Evolutionary conservation across 495 filamentous ascomycete species (phyloP).

Genomic region (Chlorociboria aeruginascens): DNA sequence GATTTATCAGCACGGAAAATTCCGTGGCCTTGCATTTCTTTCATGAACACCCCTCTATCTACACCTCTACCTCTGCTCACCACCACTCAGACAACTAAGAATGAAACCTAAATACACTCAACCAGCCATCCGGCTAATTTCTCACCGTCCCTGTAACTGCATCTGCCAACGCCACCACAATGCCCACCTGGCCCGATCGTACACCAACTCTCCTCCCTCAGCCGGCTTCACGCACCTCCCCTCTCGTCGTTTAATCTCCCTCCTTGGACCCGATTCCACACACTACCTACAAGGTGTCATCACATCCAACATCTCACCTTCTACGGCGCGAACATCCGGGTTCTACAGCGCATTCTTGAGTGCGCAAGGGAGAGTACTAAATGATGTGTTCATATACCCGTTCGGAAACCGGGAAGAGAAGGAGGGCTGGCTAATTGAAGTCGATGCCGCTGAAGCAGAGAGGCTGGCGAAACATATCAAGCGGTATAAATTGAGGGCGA

Average conservation of each 20-base stretch:
- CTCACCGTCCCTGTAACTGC: too few species aligned
- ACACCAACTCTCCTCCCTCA: conserved; percentile 22
- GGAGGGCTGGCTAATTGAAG: conserved; percentile 62
- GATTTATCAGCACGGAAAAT: too few species aligned
- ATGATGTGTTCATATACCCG: conserved; percentile 85
- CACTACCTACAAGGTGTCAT: conserved; percentile 81
- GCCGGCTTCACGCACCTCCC: conserved; percentile 42
- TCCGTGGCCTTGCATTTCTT: too few species aligned
- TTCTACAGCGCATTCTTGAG: conserved; percentile 78
- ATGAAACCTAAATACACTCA: too few species aligned
- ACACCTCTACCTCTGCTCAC: too few species aligned
- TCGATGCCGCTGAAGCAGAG: conserved; percentile 53
- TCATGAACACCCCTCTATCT: too few species aligned
- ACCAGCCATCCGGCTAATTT: too few species aligned
- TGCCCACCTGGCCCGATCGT: too few species aligned
- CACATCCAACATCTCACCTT: conserved; percentile 55
- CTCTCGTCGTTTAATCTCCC: conserved; percentile 63
- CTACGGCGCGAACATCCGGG: conserved; percentile 26
- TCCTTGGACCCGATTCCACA: conserved; percentile 66
- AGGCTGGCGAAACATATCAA: conserved; percentile 57
- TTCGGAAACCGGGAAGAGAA: not conserved
- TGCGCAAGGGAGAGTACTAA: conserved; percentile 67
- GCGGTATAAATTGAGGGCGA: conserved; percentile 72
- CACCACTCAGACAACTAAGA: too few species aligned
- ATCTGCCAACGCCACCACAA: too few species aligned